phyloP scores from a whole-genome alignment of 108 stramenopile genomes.

The Cyclotella atomus region DNA sequence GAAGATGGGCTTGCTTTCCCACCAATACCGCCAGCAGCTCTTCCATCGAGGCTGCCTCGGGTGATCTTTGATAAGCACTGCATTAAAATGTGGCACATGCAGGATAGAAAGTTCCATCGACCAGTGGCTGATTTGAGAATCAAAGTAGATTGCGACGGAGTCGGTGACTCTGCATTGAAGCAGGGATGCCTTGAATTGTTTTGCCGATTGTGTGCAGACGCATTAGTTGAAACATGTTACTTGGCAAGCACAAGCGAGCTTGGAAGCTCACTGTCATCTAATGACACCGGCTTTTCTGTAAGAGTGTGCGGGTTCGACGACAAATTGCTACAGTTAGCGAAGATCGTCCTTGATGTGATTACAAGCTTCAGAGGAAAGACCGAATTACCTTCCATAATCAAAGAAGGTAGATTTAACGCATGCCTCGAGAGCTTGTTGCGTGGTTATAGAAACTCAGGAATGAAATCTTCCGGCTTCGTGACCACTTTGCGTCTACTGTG shows the following conservation, averaged over 20 bases:
- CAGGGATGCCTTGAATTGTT: slow-evolving; percentile 76
- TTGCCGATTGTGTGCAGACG: slow-evolving; percentile 69
- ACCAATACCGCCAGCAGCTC: slow-evolving; percentile 70
- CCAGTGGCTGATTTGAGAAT: slow-evolving; percentile 84
- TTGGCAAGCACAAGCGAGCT: slow-evolving; percentile 79
- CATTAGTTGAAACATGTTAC: slow-evolving; percentile 72
- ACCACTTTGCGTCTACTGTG: slow-evolving; percentile 68
- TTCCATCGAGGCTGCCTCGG: slow-evolving; percentile 63
- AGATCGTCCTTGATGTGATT: slow-evolving; percentile 52
- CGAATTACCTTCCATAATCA: slow-evolving; percentile 59
- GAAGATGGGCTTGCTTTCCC: slow-evolving; percentile 73
- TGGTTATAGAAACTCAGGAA: slow-evolving; percentile 66
- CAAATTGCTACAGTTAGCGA: slow-evolving; percentile 68
- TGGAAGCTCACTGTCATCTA: slow-evolving; percentile 56
- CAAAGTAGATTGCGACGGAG: slow-evolving; percentile 59
- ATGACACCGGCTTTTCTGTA: slow-evolving; percentile 73
- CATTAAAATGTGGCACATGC: slow-evolving; percentile 81
- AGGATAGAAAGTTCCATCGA: slow-evolving; percentile 82
- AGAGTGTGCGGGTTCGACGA: slow-evolving; percentile 83
- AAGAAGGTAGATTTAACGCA: slow-evolving; percentile 65
- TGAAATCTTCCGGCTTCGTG: slow-evolving; percentile 61
- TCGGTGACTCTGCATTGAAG: slow-evolving; percentile 71
- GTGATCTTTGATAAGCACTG: slow-evolving; percentile 63
- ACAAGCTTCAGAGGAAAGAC: slow-evolving; percentile 64
- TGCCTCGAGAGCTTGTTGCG: slow-evolving; percentile 70